Percentiles rank a stretch among this genome's conserved stretches.
Evolutionary conservation across 83 land plant species (phyloP).

Genomic region (Thuja plicata): DNA sequence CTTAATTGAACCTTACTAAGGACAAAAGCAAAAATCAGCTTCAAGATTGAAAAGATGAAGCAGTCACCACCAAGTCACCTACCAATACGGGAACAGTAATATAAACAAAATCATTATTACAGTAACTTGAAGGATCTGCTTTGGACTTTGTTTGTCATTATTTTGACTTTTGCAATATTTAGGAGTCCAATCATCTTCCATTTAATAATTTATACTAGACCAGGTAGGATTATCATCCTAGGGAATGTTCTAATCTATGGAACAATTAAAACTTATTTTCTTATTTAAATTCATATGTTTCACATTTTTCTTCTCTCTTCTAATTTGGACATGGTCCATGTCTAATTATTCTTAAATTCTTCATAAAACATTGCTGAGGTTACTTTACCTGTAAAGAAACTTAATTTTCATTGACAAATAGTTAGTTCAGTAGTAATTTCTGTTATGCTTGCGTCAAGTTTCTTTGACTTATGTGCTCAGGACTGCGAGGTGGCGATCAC

Average conservation of each 20-base stretch:
- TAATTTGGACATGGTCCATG: not conserved
- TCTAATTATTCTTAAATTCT: not conserved
- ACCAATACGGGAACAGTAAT: not conserved
- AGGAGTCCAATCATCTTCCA: not conserved
- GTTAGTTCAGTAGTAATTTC: not conserved
- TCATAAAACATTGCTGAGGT: not conserved
- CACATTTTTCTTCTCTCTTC: not conserved
- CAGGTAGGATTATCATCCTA: not conserved
- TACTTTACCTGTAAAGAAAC: not conserved
- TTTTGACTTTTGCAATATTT: not conserved
- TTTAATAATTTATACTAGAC: not conserved
- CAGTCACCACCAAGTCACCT: not conserved
- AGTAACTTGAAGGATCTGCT: not conserved
- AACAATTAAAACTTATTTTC: not conserved
- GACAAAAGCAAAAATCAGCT: not conserved
- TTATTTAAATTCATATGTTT: not conserved
- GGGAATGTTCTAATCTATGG: not conserved
- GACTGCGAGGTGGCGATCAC: constrained; percentile 87
- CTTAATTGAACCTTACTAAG: not conserved
- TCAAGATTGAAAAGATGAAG: not conserved
- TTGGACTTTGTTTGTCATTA: not conserved
- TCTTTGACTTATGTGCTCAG: constrained; percentile 31
- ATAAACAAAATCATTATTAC: not conserved
- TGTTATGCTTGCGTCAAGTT: not conserved
- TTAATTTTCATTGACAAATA: not conserved